Percentiles rank a stretch among this genome's conserved stretches.
Conservation (phyloP, 441 rosid species). For the Breynia disticha region DNA sequence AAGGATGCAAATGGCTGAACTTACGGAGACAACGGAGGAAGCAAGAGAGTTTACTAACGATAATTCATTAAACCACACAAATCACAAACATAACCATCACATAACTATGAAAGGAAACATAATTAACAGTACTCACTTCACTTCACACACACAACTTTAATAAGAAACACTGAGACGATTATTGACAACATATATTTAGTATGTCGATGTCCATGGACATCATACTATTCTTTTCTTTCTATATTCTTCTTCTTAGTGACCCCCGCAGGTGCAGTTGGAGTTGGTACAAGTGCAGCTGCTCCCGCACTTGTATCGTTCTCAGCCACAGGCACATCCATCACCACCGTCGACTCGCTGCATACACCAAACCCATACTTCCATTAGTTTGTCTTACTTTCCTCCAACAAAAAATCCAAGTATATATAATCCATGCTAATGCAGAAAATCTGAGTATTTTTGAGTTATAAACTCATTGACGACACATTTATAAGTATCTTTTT, state of each 20-base stretch:
- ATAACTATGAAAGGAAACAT: slow-evolving; percentile 8
- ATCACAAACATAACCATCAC: slow-evolving; percentile 21
- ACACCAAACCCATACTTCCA: background rate
- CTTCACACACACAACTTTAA: background rate
- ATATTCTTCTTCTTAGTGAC: slow-evolving; percentile 16
- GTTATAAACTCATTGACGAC: no score
- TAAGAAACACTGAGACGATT: slow-evolving; percentile 3
- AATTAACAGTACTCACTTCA: background rate
- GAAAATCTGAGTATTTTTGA: no score
- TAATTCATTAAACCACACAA: slow-evolving; percentile 19
- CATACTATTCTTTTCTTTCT: background rate
- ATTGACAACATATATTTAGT: slow-evolving; percentile 10
- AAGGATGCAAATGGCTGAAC: no score
- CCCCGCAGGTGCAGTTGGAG: slow-evolving; percentile 54
- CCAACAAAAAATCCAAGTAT: no score
- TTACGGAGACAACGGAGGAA: no score
- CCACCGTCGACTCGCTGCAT: slow-evolving; percentile 37
- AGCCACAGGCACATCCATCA: slow-evolving; percentile 34
- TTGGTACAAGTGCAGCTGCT: slow-evolving; percentile 42
- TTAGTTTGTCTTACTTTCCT: background rate
- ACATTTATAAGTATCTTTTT: no score
- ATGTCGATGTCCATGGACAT: no score
- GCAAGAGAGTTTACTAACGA: slow-evolving; percentile 10
- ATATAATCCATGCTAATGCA: background rate
- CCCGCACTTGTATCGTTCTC: slow-evolving; percentile 85